Evolutionary conservation across 2,329 filamentous ascomycete species (phyloP).

Genomic region (Colletotrichum godetiae): DNA sequence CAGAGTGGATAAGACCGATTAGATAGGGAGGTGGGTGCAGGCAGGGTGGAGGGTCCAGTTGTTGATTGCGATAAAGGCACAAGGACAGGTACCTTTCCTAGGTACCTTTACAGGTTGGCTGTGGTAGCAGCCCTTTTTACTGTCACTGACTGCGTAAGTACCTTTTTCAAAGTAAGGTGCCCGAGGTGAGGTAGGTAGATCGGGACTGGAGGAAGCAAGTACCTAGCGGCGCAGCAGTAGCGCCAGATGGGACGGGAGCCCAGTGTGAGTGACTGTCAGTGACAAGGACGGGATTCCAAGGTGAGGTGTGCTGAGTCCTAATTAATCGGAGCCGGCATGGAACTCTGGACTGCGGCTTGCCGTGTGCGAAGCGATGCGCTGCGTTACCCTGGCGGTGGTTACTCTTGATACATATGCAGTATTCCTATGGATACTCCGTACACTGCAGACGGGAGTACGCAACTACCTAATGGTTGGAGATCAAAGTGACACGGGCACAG

Average conservation of each 20-base stretch:
- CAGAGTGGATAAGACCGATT: constrained; percentile 28
- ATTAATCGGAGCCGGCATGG: not conserved
- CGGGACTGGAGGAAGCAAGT: not conserved
- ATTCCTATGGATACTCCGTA: not conserved
- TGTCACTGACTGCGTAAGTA: too few species aligned
- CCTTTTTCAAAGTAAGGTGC: too few species aligned
- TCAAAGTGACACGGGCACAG: not conserved
- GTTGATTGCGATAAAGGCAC: constrained; percentile 31
- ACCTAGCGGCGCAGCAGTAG: constrained; percentile 10
- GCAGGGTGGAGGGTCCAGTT: constrained; percentile 17
- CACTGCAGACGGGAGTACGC: too few species aligned
- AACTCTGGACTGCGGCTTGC: not conserved
- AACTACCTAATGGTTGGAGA: not conserved
- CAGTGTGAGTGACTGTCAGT: not conserved
- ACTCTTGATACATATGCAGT: not conserved
- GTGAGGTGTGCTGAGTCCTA: not conserved
- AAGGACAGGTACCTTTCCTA: constrained; percentile 7
- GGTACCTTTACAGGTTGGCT: not conserved
- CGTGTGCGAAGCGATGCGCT: not conserved
- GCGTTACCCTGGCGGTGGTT: not conserved
- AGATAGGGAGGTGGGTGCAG: constrained; percentile 29
- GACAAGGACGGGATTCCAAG: not conserved
- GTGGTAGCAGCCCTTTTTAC: not conserved
- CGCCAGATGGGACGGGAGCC: constrained; percentile 4
- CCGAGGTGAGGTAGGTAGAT: too few species aligned